Percentiles rank a stretch among this genome's conserved stretches.
phyloP scores from a whole-genome alignment of 192 early-diverging fungal species.

The Mycoemilia scoparia region DNA sequence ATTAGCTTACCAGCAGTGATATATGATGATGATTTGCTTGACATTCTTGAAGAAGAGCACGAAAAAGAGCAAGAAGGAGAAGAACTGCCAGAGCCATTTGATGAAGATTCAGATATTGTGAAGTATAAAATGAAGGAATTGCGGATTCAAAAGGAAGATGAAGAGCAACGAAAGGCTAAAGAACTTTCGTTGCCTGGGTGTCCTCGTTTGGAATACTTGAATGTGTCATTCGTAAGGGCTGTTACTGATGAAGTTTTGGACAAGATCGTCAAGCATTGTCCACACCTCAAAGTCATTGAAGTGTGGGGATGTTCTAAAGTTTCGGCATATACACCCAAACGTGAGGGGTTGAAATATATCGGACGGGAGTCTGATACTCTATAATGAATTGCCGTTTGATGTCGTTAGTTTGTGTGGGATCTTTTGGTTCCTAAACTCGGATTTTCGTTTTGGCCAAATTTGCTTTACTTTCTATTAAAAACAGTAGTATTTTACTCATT shows the following conservation, averaged over 20 bases:
- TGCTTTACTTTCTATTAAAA: too few species aligned
- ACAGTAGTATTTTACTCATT: too few species aligned
- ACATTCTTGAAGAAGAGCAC: too few species aligned
- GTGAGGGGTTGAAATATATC: conserved; percentile 30
- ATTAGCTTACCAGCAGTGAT: too few species aligned
- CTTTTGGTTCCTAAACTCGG: too few species aligned
- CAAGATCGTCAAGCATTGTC: conserved; percentile 30
- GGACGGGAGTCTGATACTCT: conserved; percentile 40
- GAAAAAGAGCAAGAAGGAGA: not conserved
- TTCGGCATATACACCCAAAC: conserved; percentile 27
- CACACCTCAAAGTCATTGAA: conserved; percentile 28
- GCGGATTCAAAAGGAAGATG: too few species aligned
- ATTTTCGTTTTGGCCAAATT: too few species aligned
- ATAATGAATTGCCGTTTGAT: conserved; percentile 2
- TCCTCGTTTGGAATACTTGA: conserved; percentile 32
- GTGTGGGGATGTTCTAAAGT: conserved; percentile 64
- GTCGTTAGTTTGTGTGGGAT: too few species aligned
- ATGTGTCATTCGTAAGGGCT: conserved; percentile 59
- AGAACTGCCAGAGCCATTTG: not conserved
- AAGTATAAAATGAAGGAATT: too few species aligned
- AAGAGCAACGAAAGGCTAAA: conserved; percentile 1
- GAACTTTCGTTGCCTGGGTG: conserved; percentile 22
- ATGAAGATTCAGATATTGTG: conserved; percentile 6
- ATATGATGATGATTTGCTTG: too few species aligned
- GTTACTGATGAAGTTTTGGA: conserved; percentile 51